A percentile compares a stretch with the other conserved stretches of the same genome.
phyloP scores from a whole-genome alignment of 192 early-diverging fungal genomes.

The Glomus cerebriforme region DNA sequence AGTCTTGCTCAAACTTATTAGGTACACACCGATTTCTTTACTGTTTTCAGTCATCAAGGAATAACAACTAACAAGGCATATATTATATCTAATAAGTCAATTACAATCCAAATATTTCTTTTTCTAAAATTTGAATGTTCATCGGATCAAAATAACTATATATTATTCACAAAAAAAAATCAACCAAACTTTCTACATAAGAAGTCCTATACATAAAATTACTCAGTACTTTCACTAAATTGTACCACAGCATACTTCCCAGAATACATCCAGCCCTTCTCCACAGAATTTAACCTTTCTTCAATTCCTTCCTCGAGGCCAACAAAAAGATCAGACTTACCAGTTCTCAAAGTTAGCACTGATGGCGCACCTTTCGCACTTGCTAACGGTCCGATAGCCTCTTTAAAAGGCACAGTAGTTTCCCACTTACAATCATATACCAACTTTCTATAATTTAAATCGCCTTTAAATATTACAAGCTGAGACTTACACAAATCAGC shows the following conservation, averaged over 20 bases:
- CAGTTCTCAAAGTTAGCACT: slow-evolving; percentile 78
- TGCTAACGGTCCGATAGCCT: slow-evolving; percentile 77
- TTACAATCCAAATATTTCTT: no score
- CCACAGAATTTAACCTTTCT: slow-evolving; percentile 49
- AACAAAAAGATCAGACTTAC: slow-evolving; percentile 82
- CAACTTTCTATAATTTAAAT: slow-evolving; percentile 95
- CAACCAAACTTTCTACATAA: no score
- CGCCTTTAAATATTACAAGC: slow-evolving; percentile 93
- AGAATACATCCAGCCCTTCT: slow-evolving; percentile 65
- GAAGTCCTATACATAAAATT: not conserved
- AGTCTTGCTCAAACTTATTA: no score
- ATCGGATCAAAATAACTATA: no score
- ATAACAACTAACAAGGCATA: no score
- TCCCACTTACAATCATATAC: slow-evolving; percentile 90
- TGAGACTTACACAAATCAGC: slow-evolving; percentile 55
- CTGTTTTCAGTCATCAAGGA: no score
- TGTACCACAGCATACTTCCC: slow-evolving; percentile 73
- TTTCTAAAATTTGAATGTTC: no score
- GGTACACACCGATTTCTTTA: no score
- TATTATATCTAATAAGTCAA: no score
- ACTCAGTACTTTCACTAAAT: slow-evolving; percentile 26
- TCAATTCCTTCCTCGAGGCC: slow-evolving; percentile 63
- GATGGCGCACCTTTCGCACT: slow-evolving; percentile 55
- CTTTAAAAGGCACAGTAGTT: slow-evolving; percentile 76
- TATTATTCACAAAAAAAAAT: no score